Percentiles rank a stretch among this genome's conserved stretches.
phyloP scores from a whole-genome alignment of 441 rosid genomes.

The Populus hybrid region DNA sequence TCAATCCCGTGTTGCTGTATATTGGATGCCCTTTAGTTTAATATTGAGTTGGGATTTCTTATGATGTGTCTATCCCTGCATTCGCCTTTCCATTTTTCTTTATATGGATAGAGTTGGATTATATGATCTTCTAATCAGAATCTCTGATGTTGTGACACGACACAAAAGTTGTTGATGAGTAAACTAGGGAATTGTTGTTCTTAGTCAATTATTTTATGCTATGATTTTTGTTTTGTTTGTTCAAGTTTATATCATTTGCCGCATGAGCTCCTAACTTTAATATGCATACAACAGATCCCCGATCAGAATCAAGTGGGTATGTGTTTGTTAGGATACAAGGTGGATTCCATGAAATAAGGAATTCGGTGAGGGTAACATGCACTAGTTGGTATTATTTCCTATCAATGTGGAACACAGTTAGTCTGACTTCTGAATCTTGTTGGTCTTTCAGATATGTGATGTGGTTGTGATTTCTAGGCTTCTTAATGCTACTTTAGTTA shows the following conservation, averaged over 20 bases:
- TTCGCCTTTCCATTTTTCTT: background rate
- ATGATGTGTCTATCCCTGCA: background rate
- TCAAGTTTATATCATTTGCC: background rate
- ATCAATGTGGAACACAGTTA: background rate
- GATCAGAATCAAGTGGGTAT: slow-evolving; percentile 56
- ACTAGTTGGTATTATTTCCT: background rate
- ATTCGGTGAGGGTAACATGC: slow-evolving; percentile 58
- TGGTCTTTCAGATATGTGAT: slow-evolving; percentile 56
- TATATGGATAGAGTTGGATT: background rate
- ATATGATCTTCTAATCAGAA: background rate
- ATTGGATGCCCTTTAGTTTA: background rate
- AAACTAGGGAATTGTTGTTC: background rate
- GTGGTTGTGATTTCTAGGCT: slow-evolving; percentile 81
- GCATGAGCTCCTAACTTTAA: background rate
- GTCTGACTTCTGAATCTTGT: slow-evolving; percentile 17
- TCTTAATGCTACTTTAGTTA: slow-evolving; percentile 87
- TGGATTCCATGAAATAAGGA: slow-evolving; percentile 97
- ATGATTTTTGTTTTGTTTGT: background rate
- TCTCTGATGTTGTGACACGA: background rate
- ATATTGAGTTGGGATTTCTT: background rate
- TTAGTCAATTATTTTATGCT: too few species aligned
- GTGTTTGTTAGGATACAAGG: slow-evolving; percentile 96
- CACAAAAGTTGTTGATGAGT: background rate
- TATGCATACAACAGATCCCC: slow-evolving; percentile 51
- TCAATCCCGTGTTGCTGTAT: background rate